Percentiles rank a stretch among this genome's conserved stretches.
phyloP scores from a whole-genome alignment of 2,329 filamentous ascomycete genomes.

The Beauveria asiatica region DNA sequence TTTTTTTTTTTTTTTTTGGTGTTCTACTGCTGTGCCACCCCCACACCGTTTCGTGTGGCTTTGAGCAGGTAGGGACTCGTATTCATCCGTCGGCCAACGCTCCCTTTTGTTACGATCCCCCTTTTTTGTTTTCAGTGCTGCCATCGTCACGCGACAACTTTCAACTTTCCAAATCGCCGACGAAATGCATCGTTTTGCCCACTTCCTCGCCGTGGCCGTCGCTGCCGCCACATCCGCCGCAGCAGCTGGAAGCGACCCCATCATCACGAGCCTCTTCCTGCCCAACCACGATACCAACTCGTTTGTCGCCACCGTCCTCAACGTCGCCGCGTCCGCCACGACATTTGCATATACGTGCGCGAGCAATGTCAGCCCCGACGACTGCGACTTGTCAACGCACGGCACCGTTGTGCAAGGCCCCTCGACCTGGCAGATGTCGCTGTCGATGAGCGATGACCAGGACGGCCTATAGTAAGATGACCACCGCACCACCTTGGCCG shows the following conservation, averaged over 20 bases:
- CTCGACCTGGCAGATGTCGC: constrained; percentile 18
- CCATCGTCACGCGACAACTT: neutral
- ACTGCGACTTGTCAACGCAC: constrained; percentile 19
- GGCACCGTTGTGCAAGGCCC: constrained; percentile 22
- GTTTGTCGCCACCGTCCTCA: constrained; percentile 23
- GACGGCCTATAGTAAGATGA: constrained; percentile 16
- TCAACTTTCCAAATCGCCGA: neutral
- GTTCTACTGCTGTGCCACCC: neutral
- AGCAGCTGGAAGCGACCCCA: constrained; percentile 15
- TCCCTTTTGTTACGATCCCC: neutral
- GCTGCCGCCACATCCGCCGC: constrained; percentile 18
- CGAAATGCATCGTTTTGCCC: constrained; percentile 19
- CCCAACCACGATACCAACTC: constrained; percentile 17
- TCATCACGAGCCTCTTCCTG: constrained; percentile 20
- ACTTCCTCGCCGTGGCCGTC: constrained; percentile 19
- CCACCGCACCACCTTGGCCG: neutral
- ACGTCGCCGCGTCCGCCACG: constrained; percentile 20
- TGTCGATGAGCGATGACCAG: constrained; percentile 4
- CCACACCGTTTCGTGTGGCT: neutral
- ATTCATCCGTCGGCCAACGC: neutral
- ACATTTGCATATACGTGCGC: constrained; percentile 24
- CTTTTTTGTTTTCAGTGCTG: neutral
- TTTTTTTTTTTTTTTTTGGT: neutral
- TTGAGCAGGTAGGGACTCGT: neutral
- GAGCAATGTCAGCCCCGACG: constrained; percentile 11